These are phyloP conservation scores for Pythium periplocum DNA, from an alignment of 352 stramenopile species.

Conservation along the genomic window DNA sequence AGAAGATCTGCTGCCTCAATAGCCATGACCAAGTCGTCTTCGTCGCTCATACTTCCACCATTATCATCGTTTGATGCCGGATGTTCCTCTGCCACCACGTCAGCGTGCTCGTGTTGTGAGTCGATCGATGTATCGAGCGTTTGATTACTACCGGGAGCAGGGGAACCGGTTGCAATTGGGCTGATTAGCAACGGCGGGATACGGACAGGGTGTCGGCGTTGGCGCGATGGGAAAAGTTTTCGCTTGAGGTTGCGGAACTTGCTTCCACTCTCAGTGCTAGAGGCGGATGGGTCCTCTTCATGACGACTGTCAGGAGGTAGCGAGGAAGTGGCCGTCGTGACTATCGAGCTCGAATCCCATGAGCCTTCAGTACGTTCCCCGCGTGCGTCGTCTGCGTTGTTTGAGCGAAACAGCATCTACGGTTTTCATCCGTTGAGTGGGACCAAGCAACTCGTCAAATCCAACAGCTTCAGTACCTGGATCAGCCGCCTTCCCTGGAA, in stretches of 20 bases:
- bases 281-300: too few species aligned
- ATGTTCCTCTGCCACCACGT: too few species aligned
- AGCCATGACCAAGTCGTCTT: background rate
- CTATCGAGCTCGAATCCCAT: conserved; percentile 1
- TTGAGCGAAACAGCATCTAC: conserved; percentile 51
- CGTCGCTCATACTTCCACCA: background rate
- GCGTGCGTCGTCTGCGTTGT: conserved; percentile 5
- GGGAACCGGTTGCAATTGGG: conserved; percentile 21
- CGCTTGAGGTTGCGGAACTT: conserved; percentile 50
- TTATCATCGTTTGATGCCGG: too few species aligned
- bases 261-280: conserved; percentile 3
- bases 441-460: too few species aligned
- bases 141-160: conserved; percentile 6
- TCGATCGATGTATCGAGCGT: too few species aligned
- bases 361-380: background rate
- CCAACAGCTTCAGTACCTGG: too few species aligned
- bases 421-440: background rate
- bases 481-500: too few species aligned
- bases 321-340: too few species aligned
- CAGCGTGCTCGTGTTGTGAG: too few species aligned
- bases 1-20: conserved; percentile 10
- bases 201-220: conserved; percentile 33
- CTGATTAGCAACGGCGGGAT: conserved; percentile 42
- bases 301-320: too few species aligned
- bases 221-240: conserved; percentile 47